These are phyloP conservation scores for Papiliotrema fonsecae DNA, from an alignment of 1,284 basidiomycete species.

Conservation along the genomic window DNA sequence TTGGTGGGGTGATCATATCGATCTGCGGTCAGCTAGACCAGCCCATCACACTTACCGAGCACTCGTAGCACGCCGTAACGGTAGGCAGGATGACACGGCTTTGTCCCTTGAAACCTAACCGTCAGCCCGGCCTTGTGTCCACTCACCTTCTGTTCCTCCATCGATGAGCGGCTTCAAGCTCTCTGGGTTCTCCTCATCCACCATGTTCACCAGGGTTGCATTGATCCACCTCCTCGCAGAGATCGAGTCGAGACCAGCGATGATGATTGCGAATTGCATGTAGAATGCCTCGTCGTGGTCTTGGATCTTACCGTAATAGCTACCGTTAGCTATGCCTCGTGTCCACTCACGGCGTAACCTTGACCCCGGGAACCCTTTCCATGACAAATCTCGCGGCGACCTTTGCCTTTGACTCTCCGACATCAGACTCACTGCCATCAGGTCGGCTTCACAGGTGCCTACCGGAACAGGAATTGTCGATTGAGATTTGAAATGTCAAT, in stretches of 20 bases:
- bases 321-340: constrained; percentile 34
- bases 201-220: constrained; percentile 90
- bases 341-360: constrained; percentile 78
- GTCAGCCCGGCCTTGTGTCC: constrained; percentile 1
- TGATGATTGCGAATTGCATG: constrained; percentile 91
- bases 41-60: constrained; percentile 54
- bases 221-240: constrained; percentile 98
- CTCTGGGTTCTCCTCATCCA: constrained; percentile 84
- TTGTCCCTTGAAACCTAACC: constrained; percentile 92
- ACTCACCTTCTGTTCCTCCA: constrained; percentile 90
- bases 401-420: constrained; percentile 89
- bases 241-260: constrained; percentile 97
- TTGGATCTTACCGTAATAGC: constrained; percentile 95
- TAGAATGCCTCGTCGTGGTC: constrained; percentile 97
- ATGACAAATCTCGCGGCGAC: constrained; percentile 94
- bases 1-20: constrained; percentile 97
- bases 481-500: constrained; percentile 99
- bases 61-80: constrained; percentile 95
- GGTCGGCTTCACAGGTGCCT: constrained; percentile 16
- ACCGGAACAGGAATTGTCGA: constrained; percentile 97
- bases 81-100: constrained; percentile 95
- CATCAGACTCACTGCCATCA: constrained; percentile 59
- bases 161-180: constrained; percentile 98
- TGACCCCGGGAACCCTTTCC: constrained; percentile 87
- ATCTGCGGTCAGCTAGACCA: constrained; percentile 49